These are phyloP conservation scores for Sesbania bispinosa DNA, from an alignment of 306 rosid genomes.

Conservation along the genomic window DNA sequence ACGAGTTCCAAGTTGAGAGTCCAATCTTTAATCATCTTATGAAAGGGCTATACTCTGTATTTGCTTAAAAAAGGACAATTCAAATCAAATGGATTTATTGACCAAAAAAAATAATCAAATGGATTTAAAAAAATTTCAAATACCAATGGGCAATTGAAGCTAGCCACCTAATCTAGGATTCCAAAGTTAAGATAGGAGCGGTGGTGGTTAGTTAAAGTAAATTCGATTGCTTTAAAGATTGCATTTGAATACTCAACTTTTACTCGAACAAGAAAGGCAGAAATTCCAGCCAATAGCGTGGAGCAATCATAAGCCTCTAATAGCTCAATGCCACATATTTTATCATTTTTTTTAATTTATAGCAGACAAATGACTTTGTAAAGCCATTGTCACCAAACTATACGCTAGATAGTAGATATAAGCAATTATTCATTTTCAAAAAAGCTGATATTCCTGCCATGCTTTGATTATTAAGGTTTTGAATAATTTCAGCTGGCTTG, in stretches of 20 bases:
- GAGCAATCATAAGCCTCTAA: slow-evolving; percentile 12
- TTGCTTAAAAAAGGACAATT: no score
- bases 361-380: neutral
- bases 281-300: slow-evolving; percentile 14
- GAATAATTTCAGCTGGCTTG: neutral
- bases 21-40: slow-evolving; percentile 20
- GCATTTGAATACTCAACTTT: slow-evolving; percentile 16
- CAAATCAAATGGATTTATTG: neutral
- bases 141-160: slow-evolving; percentile 16
- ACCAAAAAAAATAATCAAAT: no score
- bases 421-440: neutral
- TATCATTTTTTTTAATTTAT: neutral
- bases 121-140: neutral
- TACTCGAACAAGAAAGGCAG: slow-evolving; percentile 23
- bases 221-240: slow-evolving; percentile 26
- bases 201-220: slow-evolving; percentile 20
- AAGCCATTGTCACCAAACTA: neutral
- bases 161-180: slow-evolving; percentile 27
- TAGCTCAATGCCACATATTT: neutral
- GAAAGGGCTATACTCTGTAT: no score
- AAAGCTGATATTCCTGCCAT: no score
- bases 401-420: neutral
- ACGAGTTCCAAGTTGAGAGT: slow-evolving; percentile 23
- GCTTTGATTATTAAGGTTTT: neutral
- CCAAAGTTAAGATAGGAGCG: slow-evolving; percentile 17